A percentile compares a stretch with the other conserved stretches of the same genome.
Conservation (phyloP, 2,329 filamentous ascomycete genomes). For the Aspergillus flavus region DNA sequence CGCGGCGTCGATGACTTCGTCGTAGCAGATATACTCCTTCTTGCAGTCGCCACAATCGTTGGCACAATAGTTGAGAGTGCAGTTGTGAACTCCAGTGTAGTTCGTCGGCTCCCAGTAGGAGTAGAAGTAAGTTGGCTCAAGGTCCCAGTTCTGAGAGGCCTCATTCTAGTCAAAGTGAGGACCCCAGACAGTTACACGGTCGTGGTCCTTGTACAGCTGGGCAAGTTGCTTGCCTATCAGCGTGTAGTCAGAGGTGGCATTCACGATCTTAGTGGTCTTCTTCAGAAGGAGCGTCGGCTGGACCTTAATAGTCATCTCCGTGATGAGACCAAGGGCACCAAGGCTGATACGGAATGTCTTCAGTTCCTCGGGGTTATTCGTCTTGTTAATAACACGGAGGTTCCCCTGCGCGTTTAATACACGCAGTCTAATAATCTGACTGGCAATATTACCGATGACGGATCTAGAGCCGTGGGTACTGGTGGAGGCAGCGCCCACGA, state of each 20-base stretch:
- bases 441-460: conserved; percentile 15
- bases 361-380: conserved; percentile 16
- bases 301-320: conserved; percentile 21
- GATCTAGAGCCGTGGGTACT: conserved; percentile 24
- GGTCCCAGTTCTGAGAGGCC: conserved; percentile 11
- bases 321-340: conserved; percentile 24
- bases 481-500: conserved; percentile 20
- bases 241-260: conserved; percentile 17
- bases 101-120: conserved; percentile 21
- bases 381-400: conserved; percentile 20
- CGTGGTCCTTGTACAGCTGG: conserved; percentile 16
- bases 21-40: conserved; percentile 24
- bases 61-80: conserved; percentile 24
- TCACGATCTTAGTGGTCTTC: conserved; percentile 7
- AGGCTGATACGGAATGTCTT: conserved; percentile 22
- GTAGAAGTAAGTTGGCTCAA: conserved; percentile 14
- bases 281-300: conserved; percentile 8
- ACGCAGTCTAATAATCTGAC: conserved; percentile 11
- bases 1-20: conserved; percentile 18
- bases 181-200: conserved; percentile 21
- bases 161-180: conserved; percentile 21
- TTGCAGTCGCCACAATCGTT: conserved; percentile 24
- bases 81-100: conserved; percentile 21
- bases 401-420: neutral
- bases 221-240: conserved; percentile 15